Percentiles rank a stretch among this genome's conserved stretches.
phyloP scores from a whole-genome alignment of 805 yeast species.

The Millerozyma acaciae region DNA sequence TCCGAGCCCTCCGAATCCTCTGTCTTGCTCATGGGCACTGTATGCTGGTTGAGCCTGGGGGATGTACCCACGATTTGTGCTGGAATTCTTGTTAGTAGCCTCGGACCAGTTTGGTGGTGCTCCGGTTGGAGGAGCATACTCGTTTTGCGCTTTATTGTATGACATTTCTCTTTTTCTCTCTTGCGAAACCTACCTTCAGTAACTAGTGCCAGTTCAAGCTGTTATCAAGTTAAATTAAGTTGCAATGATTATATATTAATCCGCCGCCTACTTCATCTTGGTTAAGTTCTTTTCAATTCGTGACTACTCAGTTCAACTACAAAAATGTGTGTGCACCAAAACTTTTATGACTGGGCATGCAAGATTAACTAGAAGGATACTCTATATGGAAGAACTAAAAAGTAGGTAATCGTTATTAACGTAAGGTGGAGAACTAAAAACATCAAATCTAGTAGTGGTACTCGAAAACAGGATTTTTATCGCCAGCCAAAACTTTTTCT shows the following conservation, averaged over 20 bases:
- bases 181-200: background rate
- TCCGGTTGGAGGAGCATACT: conserved; percentile 23
- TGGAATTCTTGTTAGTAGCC: conserved; percentile 4
- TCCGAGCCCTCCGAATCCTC: conserved; percentile 15
- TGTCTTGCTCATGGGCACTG: conserved; percentile 13
- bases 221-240: too few species aligned
- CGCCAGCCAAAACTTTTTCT: conserved; percentile 34
- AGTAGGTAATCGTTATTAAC: too few species aligned
- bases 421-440: too few species aligned
- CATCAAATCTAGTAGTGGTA: conserved; percentile 33
- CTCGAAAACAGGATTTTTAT: conserved; percentile 32
- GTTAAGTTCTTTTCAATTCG: too few species aligned
- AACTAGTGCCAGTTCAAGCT: background rate
- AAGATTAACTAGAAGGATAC: too few species aligned
- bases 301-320: too few species aligned
- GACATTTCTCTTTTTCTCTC: conserved; percentile 5
- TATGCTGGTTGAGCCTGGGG: conserved; percentile 22
- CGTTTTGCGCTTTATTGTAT: conserved; percentile 4
- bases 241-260: too few species aligned
- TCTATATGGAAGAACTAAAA: too few species aligned
- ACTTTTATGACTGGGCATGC: too few species aligned
- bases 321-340: too few species aligned
- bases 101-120: conserved; percentile 27
- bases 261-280: too few species aligned
- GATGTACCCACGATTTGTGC: conserved; percentile 12